Evolutionary conservation across 2,329 filamentous ascomycete genomes (phyloP).

Genomic region (Cladosporium sphaerospermum): DNA sequence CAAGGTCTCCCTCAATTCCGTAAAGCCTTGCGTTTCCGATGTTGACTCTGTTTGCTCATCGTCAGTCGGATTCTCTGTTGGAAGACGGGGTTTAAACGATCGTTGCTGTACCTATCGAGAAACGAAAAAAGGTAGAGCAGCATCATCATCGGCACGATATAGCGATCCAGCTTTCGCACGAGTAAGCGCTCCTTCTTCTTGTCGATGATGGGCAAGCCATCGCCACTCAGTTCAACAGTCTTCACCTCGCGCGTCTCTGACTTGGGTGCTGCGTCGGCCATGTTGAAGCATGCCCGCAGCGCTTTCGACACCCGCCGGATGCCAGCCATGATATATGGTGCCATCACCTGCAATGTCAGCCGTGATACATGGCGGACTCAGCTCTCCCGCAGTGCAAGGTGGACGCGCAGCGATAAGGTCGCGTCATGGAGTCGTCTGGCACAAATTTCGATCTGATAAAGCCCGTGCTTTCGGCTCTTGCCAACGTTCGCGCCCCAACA

Average conservation of each 20-base stretch:
- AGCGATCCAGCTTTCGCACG: constrained; percentile 58
- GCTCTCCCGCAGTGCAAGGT: neutral
- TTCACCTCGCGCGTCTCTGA: neutral
- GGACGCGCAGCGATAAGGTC: neutral
- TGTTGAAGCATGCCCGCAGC: neutral
- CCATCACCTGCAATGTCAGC: neutral
- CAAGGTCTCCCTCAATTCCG: constrained; percentile 56
- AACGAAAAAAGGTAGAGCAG: constrained; percentile 69
- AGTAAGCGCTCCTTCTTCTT: constrained; percentile 47
- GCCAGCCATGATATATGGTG: neutral
- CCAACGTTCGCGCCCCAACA: neutral
- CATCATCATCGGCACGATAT: constrained; percentile 62
- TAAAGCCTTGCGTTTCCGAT: constrained; percentile 59
- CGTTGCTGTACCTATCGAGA: constrained; percentile 54
- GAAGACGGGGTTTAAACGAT: too few relatives aligned
- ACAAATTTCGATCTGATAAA: neutral
- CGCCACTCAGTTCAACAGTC: neutral
- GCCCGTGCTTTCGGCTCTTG: neutral
- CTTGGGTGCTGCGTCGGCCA: neutral
- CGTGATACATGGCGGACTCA: neutral
- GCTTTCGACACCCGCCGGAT: neutral
- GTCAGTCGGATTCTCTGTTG: too few relatives aligned
- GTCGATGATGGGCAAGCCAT: constrained; percentile 23
- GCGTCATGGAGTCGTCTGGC: neutral
- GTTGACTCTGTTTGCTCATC: constrained; percentile 16